Conservation (phyloP, 176 grass and related monocot species). For the Avena insularis region DNA sequence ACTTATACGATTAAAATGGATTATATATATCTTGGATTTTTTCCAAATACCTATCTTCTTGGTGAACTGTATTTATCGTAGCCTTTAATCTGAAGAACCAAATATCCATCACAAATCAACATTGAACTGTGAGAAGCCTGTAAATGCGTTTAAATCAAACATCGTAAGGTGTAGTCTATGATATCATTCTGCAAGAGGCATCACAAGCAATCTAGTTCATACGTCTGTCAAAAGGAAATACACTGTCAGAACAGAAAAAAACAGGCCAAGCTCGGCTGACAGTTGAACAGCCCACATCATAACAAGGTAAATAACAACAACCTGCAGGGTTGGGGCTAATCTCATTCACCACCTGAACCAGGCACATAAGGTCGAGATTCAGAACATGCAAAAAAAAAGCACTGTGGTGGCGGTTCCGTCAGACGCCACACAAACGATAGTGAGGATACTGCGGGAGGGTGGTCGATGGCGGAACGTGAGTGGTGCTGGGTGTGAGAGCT, state of each 20-base stretch:
- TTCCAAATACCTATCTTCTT: background rate
- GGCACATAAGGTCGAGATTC: background rate
- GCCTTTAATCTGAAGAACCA: background rate
- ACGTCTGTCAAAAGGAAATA: background rate
- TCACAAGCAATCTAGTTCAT: background rate
- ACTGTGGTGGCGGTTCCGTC: too few species aligned
- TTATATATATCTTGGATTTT: background rate
- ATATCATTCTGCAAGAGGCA: background rate
- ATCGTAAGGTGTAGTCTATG: background rate
- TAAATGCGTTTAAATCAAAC: background rate
- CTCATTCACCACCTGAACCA: background rate
- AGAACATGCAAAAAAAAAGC: background rate
- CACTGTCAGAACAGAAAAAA: background rate
- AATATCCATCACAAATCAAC: background rate
- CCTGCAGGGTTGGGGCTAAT: background rate
- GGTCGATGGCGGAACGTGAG: too few species aligned
- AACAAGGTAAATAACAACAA: background rate
- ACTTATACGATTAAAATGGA: too few species aligned
- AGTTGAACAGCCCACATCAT: background rate
- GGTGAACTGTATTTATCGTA: background rate
- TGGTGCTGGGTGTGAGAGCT: too few species aligned
- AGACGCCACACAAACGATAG: too few species aligned
- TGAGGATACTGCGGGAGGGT: too few species aligned
- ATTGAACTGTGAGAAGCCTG: background rate
- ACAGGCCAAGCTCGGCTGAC: background rate